These are phyloP conservation scores for Cladosporium colombiae DNA, from an alignment of 2,329 filamentous ascomycete genomes.

Conservation along the genomic window DNA sequence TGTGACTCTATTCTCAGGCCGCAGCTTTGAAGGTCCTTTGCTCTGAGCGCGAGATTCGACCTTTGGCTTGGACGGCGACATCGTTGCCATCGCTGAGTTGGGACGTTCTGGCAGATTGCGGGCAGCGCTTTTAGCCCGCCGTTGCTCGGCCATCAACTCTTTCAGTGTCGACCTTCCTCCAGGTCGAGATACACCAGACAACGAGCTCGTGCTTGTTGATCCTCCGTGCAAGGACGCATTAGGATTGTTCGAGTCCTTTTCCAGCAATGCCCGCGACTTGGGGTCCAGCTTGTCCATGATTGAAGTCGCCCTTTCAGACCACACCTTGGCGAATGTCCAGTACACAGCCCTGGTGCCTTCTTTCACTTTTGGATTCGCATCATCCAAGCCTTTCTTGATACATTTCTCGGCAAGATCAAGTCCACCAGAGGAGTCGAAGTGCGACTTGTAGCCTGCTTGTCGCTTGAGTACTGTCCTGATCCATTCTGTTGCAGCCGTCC, in stretches of 20 bases:
- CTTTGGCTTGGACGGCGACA: conserved; percentile 49
- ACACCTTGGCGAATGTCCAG: conserved; percentile 78
- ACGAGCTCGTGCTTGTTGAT: conserved; percentile 46
- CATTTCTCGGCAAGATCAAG: conserved; percentile 83
- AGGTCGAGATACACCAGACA: conserved; percentile 30
- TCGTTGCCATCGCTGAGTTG: conserved; percentile 58
- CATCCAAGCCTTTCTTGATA: conserved; percentile 82
- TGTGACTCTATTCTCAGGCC: conserved; percentile 30
- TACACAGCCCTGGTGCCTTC: conserved; percentile 83
- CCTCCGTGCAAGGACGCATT: conserved; percentile 50
- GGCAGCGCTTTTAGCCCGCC: conserved; percentile 63
- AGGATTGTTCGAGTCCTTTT: conserved; percentile 82
- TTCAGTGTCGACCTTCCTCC: conserved; percentile 62
- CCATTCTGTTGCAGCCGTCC: conserved; percentile 79
- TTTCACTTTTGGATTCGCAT: conserved; percentile 86
- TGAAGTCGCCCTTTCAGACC: conserved; percentile 73
- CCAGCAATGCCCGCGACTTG: conserved; percentile 76
- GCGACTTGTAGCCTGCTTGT: conserved; percentile 73
- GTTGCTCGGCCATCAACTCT: conserved; percentile 72
- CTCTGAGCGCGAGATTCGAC: conserved; percentile 28
- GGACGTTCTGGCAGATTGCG: conserved; percentile 54
- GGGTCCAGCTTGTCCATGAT: conserved; percentile 78
- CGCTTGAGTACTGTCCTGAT: conserved; percentile 78
- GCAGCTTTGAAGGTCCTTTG: conserved; percentile 34
- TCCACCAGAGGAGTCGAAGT: conserved; percentile 82